These are phyloP conservation scores for Achlya hypogyna DNA, from an alignment of 352 stramenopile species.

Conservation along the genomic window DNA sequence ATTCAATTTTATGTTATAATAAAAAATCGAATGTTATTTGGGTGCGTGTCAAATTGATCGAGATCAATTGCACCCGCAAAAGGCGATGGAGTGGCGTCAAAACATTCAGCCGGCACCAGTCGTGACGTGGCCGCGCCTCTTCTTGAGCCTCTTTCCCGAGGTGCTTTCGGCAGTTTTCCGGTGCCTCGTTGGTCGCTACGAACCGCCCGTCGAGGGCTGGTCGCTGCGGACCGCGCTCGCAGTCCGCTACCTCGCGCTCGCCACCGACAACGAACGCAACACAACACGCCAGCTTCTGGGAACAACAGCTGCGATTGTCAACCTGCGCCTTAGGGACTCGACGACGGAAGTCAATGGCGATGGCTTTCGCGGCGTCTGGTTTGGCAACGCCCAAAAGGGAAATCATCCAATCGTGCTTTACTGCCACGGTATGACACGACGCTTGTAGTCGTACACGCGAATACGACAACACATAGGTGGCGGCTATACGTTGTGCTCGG, in stretches of 20 bases:
- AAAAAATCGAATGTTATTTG: not conserved
- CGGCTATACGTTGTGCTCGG: not conserved
- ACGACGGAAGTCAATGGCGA: not conserved
- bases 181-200: not conserved
- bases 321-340: not conserved
- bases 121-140: not conserved
- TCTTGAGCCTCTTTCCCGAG: not conserved
- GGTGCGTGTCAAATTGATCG: not conserved
- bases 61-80: not conserved
- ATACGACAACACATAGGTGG: not conserved
- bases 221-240: not conserved
- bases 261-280: not conserved
- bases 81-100: not conserved
- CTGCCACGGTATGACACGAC: constrained; percentile 8
- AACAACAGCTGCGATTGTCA: not conserved
- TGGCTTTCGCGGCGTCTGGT: constrained; percentile 10
- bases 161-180: not conserved
- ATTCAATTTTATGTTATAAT: no score
- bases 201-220: constrained; percentile 12
- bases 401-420: constrained; percentile 5
- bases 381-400: not conserved
- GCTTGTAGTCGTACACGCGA: not conserved
- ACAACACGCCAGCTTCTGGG: not conserved
- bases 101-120: not conserved
- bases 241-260: not conserved